Conservation (phyloP, 2,329 filamentous ascomycete species). For the Fusarium setosum region DNA sequence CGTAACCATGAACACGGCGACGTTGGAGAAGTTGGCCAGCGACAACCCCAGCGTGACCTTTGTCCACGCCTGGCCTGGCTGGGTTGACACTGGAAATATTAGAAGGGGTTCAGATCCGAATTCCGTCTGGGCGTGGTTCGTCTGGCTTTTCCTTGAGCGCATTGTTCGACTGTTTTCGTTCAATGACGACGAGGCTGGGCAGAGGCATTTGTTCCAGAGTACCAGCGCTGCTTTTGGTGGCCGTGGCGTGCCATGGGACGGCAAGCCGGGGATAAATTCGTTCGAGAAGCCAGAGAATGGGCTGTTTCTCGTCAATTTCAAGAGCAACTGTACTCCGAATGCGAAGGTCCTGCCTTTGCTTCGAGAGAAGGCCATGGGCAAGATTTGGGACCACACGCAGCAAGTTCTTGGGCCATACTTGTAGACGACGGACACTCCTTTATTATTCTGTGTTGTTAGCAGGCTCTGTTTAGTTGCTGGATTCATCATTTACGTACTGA, state of each 20-base stretch:
- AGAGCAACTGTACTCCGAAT: constrained; percentile 47
- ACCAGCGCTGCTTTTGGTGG: constrained; percentile 52
- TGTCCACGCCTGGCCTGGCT: constrained; percentile 45
- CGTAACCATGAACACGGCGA: constrained; percentile 37
- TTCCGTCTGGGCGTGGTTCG: constrained; percentile 43
- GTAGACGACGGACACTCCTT: background rate
- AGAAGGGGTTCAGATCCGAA: constrained; percentile 40
- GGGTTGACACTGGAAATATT: constrained; percentile 44
- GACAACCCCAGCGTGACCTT: constrained; percentile 38
- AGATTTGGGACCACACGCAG: constrained; percentile 49
- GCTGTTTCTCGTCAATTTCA: constrained; percentile 49
- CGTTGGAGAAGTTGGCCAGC: constrained; percentile 39
- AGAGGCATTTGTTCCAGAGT: constrained; percentile 49
- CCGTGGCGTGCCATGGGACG: constrained; percentile 46
- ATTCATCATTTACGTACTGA: no score
- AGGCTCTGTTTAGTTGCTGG: background rate
- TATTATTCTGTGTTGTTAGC: background rate
- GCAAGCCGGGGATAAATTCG: constrained; percentile 45
- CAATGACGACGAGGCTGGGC: constrained; percentile 47
- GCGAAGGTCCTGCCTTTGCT: constrained; percentile 42
- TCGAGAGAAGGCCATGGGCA: constrained; percentile 43
- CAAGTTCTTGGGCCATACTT: constrained; percentile 41
- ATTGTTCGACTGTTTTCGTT: constrained; percentile 44
- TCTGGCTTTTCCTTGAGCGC: constrained; percentile 48
- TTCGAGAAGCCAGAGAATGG: constrained; percentile 39